phyloP scores from a whole-genome alignment of 169 alveolate species.

The Eimeria brunetti region DNA sequence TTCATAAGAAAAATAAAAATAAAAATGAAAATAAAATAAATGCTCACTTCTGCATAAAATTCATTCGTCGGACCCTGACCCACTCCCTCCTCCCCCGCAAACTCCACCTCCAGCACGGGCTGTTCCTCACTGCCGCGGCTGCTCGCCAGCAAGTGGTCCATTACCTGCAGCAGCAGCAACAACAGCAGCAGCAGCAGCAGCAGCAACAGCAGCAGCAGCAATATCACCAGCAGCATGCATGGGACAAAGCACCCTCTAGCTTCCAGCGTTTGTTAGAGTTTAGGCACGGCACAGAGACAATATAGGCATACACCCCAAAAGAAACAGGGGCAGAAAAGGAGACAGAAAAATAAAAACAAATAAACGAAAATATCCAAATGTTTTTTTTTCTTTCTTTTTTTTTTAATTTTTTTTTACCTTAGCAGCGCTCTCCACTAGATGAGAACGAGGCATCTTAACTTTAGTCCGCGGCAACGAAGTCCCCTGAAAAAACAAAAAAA shows the following conservation, averaged over 20 bases:
- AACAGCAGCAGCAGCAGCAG: not conserved
- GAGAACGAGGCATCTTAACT: conserved; percentile 70
- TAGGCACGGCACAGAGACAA: not conserved
- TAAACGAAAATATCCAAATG: not conserved
- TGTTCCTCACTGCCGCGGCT: conserved; percentile 61
- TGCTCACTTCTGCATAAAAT: conserved; percentile 79
- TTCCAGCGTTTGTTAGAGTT: not conserved
- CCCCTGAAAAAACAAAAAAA: not conserved
- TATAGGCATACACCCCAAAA: not conserved
- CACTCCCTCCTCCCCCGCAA: conserved; percentile 81
- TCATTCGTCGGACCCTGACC: conserved; percentile 83
- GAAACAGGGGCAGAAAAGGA: no score
- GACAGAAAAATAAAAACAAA: no score
- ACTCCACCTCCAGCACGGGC: conserved; percentile 81
- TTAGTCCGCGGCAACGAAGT: conserved; percentile 71
- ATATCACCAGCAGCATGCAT: not conserved
- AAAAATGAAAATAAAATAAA: not conserved
- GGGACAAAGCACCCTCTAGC: no score
- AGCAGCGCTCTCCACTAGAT: conserved; percentile 75
- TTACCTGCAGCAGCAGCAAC: conserved; percentile 53
- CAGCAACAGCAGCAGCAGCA: not conserved
- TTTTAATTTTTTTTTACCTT: no score
- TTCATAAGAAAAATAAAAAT: not conserved
- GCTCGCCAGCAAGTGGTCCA: conserved; percentile 74
- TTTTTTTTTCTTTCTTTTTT: no score